Percentiles rank a stretch among this genome's conserved stretches.
Conservation (phyloP, 306 rosid genomes). For the Geum urbanum region DNA sequence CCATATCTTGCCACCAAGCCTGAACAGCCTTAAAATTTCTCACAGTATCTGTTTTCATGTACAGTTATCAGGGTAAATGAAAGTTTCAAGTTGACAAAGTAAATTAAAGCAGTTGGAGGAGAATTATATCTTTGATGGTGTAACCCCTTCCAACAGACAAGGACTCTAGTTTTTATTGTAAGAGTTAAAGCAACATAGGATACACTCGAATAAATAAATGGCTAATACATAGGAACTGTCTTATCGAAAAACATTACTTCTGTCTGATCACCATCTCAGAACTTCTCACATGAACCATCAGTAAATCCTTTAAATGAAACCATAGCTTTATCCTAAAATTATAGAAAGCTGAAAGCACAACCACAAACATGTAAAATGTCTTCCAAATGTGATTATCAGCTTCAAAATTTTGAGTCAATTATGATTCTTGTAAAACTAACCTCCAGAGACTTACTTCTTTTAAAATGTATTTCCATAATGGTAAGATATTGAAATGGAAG, state of each 20-base stretch:
- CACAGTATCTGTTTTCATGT: slow-evolving; percentile 49
- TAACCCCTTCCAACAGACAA: not conserved
- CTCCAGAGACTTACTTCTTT: not conserved
- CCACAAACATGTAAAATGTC: slow-evolving; percentile 12
- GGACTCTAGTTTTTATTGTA: too few species aligned
- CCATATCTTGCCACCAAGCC: slow-evolving; percentile 93
- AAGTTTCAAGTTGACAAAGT: not conserved
- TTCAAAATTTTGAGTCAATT: not conserved
- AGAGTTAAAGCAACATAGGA: not conserved
- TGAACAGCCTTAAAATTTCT: slow-evolving; percentile 77
- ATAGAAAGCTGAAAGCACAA: not conserved
- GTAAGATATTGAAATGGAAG: not conserved
- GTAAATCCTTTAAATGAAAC: not conserved
- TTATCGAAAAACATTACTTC: too few species aligned
- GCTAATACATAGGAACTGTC: too few species aligned
- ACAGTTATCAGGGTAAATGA: not conserved
- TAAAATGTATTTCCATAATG: not conserved
- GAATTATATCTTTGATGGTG: not conserved
- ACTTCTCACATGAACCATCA: not conserved
- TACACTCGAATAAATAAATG: not conserved
- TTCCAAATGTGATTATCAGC: slow-evolving; percentile 8
- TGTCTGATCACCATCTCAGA: not conserved
- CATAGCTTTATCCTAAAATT: not conserved
- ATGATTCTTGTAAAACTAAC: not conserved
- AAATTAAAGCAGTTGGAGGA: not conserved